Percentiles rank a stretch among this genome's conserved stretches.
These are phyloP conservation scores for Alternaria infectoria DNA, from an alignment of 2,329 filamentous ascomycete species.

Conservation along the genomic window DNA sequence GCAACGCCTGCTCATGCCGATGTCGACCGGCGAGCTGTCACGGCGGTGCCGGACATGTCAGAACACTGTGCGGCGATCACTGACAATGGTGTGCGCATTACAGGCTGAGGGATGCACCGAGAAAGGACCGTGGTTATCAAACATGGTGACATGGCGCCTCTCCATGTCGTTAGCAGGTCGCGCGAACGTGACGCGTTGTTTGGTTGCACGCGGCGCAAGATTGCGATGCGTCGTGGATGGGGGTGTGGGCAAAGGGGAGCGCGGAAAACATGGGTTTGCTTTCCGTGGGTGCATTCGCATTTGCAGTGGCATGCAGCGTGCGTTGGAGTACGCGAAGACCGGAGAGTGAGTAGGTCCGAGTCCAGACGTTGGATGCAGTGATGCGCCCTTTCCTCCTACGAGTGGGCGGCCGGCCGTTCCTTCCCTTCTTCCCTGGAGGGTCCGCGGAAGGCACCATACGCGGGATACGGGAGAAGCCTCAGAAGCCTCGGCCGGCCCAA, in stretches of 20 bases:
- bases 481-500: constrained; percentile 19
- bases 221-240: background rate
- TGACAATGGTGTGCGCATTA: background rate
- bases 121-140: constrained; percentile 11
- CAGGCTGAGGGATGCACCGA: constrained; percentile 6
- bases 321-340: background rate
- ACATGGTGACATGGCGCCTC: background rate
- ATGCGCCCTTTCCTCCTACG: background rate
- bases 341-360: background rate
- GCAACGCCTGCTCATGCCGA: constrained; percentile 17
- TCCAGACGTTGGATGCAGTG: background rate
- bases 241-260: background rate
- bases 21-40: constrained; percentile 11
- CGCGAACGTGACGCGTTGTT: constrained; percentile 9
- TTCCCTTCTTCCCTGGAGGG: constrained; percentile 3
- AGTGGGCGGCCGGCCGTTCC: background rate
- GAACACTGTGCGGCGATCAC: constrained; percentile 1
- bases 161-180: constrained; percentile 7
- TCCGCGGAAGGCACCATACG: constrained; percentile 6
- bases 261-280: background rate
- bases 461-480: constrained; percentile 19
- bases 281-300: background rate
- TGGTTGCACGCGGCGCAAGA: background rate
- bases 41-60: constrained; percentile 2
- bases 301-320: background rate